Evolutionary conservation across 192 early-diverging fungal species (phyloP).

Genomic region (Podila horticola): DNA sequence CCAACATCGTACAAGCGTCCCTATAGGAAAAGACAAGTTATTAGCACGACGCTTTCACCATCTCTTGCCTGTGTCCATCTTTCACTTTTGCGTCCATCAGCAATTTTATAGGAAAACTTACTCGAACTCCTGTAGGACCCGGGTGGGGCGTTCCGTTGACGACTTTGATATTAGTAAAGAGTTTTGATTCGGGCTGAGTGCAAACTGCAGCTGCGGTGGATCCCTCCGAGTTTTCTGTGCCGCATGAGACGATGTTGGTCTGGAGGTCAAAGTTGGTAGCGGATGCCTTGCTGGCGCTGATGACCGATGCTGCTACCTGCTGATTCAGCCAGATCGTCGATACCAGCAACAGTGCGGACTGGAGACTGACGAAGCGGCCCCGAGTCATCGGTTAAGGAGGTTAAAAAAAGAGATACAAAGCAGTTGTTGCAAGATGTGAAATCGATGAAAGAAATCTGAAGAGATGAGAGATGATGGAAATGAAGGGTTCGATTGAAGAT

Average conservation of each 20-base stretch:
- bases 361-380: not conserved
- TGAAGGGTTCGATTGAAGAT: too few relatives aligned
- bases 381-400: not conserved
- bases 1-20: slow-evolving; percentile 46
- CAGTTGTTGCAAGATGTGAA: too few relatives aligned
- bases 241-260: slow-evolving; percentile 33
- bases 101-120: not conserved
- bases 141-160: slow-evolving; percentile 36
- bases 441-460: too few relatives aligned
- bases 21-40: not conserved
- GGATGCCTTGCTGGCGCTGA: not conserved
- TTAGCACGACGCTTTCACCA: not conserved
- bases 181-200: slow-evolving; percentile 23
- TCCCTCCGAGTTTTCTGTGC: not conserved
- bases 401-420: too few relatives aligned
- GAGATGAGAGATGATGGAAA: too few relatives aligned
- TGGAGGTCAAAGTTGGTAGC: slow-evolving; percentile 35
- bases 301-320: not conserved
- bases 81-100: not conserved
- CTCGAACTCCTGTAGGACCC: slow-evolving; percentile 25
- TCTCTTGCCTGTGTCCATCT: not conserved
- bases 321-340: not conserved
- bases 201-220: not conserved
- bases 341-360: not conserved
- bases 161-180: slow-evolving; percentile 25